Base-by-base conservation (phyloP, 2,329 filamentous ascomycete species). In the Fusarium sp. region DNA sequence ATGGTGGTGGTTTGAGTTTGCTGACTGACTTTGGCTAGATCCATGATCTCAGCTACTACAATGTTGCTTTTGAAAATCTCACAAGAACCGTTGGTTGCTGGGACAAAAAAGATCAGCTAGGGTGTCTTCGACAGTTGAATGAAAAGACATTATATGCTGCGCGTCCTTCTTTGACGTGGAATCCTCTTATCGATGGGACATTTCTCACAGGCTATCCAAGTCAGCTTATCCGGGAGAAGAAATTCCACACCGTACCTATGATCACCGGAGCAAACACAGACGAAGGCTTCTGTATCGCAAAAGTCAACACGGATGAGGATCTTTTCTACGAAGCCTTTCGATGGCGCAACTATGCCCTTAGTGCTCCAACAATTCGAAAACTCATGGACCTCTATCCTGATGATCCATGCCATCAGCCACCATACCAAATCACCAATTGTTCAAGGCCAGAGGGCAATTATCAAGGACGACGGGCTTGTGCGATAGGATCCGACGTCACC, bases 251-350 rank as follows among this genome's bases (percentile, higher is more conserved):
- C 4, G 77, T 85, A 0, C 84, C 84, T 0, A 75, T 84, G 21
- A 72, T 87, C 3, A 81, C 79, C 1, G 84, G 84, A 5, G 80
- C 83, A 49, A 86, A 86, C 65, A 83, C 80, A 6, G 84, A 86
- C 66, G 84, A 86, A 68, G 82, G 81, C 5, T 79, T 79, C 39
- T 80, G 77, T 8, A 77, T 83, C n/a, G 74, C 77, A n/a, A 75
- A 71, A 3, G 70, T 78, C 8, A 74, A 85, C 54, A 84, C 80
- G 6, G 80, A 81, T 23, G 66, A 78, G 7, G 82, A 83, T 23
- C 77, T 86, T 6, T 81, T 84, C 68, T 58, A 58, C 6, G 65
- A 69, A 26, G 53, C 62, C 4, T 73, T 68, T 12, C 70, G 68
- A n/a, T 85, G 83, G 80, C 77, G 83, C 16, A 80, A 79, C 41